Base-by-base conservation (phyloP, 495 filamentous ascomycete genomes). In the Xylaria nigripes region DNA sequence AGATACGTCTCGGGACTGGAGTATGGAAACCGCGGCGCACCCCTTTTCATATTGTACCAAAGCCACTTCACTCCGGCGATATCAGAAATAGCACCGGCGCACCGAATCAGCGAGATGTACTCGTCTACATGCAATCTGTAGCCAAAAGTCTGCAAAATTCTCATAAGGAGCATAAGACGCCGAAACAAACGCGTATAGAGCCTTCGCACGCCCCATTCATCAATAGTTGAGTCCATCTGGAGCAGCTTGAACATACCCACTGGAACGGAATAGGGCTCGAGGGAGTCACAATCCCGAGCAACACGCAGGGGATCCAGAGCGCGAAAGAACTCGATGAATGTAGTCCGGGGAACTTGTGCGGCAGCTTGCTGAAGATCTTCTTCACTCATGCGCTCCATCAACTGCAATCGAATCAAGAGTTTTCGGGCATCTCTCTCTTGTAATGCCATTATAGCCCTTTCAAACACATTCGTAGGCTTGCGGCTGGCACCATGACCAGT, bases 291-390 rank as follows among this genome's bases (percentile, higher is more conserved):
- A n/a, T 67, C 50, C 7, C 19, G 55, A 12, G 63, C 57, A 8
- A 62, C 43, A 23, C 45, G 32, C 0, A 70, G 15, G 0, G 71
- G 70, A 45, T 74, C 70, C 10, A 74, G 45, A 10, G 58, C 60
- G 7, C 66, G 62, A 30, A 74, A 52, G 2, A 74, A 58, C 29
- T 72, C 69, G 12, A 68, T 72, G 50, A 74, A 68, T 2, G 62
- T 65, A 3, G 64, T 63, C 25, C 59, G 54, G 2, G 70, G 69
- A 5, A 73, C 45, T 0, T 25, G 30, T 22, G 40, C 49, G 15
- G 59, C 18, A 22, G 50, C 50, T 8, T 63, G 29, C 7, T 56
- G 55, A 12, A 60, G 22, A 1, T 60, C 56, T 2, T 24, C 9
- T 3, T 41, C 45, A 2, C 24, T 3, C 61, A 64, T 61, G 3